Conservation (phyloP, 495 filamentous ascomycete genomes). For the Hypoxylon fragiforme region DNA sequence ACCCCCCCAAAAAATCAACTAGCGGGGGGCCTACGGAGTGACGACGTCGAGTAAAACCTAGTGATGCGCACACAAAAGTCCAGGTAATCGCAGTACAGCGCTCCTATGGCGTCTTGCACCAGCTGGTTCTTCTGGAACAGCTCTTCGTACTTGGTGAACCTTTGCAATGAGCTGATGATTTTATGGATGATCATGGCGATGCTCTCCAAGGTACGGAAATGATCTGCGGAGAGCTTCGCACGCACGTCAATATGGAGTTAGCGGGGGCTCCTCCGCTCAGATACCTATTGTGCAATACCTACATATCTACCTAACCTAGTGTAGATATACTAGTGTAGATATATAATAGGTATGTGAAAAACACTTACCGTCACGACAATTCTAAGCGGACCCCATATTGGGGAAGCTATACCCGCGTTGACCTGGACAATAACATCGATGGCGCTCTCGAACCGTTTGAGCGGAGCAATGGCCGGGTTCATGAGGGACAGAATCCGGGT, state of each 20-base stretch:
- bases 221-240: constrained; percentile 23
- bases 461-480: constrained; percentile 20
- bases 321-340: no score
- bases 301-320: no score
- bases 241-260: no score
- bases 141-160: constrained; percentile 35
- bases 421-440: constrained; percentile 29
- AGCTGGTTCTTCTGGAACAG: constrained; percentile 27
- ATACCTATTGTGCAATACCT: no score
- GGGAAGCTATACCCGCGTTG: constrained; percentile 27
- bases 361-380: constrained; percentile 24
- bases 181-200: constrained; percentile 33
- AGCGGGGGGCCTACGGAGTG: constrained; percentile 26
- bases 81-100: constrained; percentile 34
- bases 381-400: constrained; percentile 27
- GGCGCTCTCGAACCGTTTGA: constrained; percentile 25
- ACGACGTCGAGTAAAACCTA: constrained; percentile 30
- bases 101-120: constrained; percentile 33
- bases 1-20: no score
- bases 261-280: no score
- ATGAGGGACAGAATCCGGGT: constrained; percentile 21
- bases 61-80: constrained; percentile 35
- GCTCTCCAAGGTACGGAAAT: constrained; percentile 34
- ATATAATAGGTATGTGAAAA: no score
- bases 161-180: constrained; percentile 33